These are phyloP conservation scores for Trapa incisa DNA, from an alignment of 345 rosid species.

Conservation along the genomic window DNA sequence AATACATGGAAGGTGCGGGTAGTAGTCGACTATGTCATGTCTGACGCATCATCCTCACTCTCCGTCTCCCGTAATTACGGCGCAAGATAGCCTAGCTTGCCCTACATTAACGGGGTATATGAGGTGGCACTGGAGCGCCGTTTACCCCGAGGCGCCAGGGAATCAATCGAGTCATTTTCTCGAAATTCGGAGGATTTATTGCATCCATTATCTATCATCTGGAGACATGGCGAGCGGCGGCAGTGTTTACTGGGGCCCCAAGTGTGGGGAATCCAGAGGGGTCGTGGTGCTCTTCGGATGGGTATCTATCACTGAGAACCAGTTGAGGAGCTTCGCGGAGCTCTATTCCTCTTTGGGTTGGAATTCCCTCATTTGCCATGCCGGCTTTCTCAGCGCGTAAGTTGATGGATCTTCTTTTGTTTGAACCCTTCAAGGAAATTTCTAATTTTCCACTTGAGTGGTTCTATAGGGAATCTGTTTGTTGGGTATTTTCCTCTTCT, in stretches of 20 bases:
- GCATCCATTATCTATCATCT: background rate
- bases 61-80: background rate
- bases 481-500: background rate
- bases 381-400: constrained; percentile 71
- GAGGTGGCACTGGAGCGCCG: constrained; percentile 12
- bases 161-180: background rate
- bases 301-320: constrained; percentile 47
- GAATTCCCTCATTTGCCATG: constrained; percentile 68
- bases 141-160: background rate
- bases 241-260: constrained; percentile 53
- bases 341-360: constrained; percentile 82
- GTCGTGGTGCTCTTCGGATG: constrained; percentile 68
- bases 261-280: constrained; percentile 36
- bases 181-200: no score
- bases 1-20: no score
- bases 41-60: background rate
- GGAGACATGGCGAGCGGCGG: constrained; percentile 38
- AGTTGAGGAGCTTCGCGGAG: constrained; percentile 37
- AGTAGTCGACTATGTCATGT: no score
- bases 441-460: background rate
- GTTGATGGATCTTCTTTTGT: constrained; percentile 5
- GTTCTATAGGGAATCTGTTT: background rate
- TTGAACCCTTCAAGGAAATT: background rate
- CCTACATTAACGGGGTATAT: constrained; percentile 9
- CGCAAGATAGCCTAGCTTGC: background rate